Evolutionary conservation across 306 rosid species (phyloP), one percentile per base, ranked within the genome.

Genomic region (Castanea mollissima): DNA sequence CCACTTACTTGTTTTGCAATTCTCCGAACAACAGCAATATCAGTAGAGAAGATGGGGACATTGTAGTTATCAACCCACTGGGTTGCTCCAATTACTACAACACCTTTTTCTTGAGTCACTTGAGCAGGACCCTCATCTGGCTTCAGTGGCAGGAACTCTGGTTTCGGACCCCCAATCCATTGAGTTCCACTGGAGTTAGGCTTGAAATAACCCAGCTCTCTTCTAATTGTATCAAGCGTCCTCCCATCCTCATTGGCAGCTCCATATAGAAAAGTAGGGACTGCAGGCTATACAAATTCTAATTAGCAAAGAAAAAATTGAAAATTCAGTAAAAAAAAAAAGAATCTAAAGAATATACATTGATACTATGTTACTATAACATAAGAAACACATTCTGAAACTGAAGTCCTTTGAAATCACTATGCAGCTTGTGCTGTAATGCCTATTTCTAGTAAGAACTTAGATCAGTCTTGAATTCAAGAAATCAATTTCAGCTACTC

Each of bases 191-290:
- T 56, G 21, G 89, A 86, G 79, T 89, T 95, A 16, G 99, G 97
- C 79, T 86, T 95, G 86, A 95, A 92, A 75, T 92, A 95, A 44
- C 97, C 98, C 57, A 93, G 80, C 57, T 57, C 84, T 85, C 98
- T 88, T 91, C 97, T 81, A 80, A 95, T 83, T 55, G 88, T 78
- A 68, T 89, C 97, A 46, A 92, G 96, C 41, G 84, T 87, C 83
- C 88, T 88, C 64, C 90, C 89, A 65, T 90, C 94, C 80, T 90
- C 92, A 78, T 91, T 91, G 51, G 94, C 96, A 63, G 96, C 97
- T 77, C 97, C 96, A 23, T 92, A 94, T 68, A 90, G 89, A 87
- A 82, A 94, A 51, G 90, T 89, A 60, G 99, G 92, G 35, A 90
- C 97, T 94, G 91, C 85, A 83, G 80, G 74, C 68, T 74, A 76